Base-by-base conservation (phyloP, 345 rosid species). In the Lepidium africanum region DNA sequence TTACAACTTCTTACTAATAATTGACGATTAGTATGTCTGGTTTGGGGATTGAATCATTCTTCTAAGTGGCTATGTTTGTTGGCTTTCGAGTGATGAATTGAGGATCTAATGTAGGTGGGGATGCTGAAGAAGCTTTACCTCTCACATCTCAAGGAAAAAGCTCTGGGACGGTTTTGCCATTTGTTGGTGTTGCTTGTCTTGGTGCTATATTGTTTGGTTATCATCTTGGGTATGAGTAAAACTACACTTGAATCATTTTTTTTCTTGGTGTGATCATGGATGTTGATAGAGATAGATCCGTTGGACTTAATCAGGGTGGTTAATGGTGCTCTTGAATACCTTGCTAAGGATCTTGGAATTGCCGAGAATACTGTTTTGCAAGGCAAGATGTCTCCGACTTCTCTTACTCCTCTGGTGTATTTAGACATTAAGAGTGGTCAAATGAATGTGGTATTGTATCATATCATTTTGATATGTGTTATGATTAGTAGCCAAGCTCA, bases 141-240 rank as follows among this genome's bases (percentile, higher is more conserved):
- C 40, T 83, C 48, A 81, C 76, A 68, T 82, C 80, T 40, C 78
- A 69, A 45, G 74, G 38, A n/a, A 80, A 78, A 68, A 85, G 89
- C 73, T 77, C 91, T 2, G 97, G 97, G 40, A 80, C 81, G 0
- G 96, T 94, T 64, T 80, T 91, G 63, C 97, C 99, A 3, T 91
- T 78, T 69, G 96, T 94, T 35, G 97, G 87, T 14, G 84, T 94
- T 78, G 96, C 99, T 76, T 91, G 97, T 77, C 84, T 94, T 59
- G 99, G 97, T 70, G 97, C 99, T 77, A 84, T 84, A 49, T 69
- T 88, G 77, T 91, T 94, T 80, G 99, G 99, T 73, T 94, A 94
- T 75, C 99, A 94, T 81, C 86, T 91, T 13, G 97, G 92, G 99
- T 94, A 85, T 65, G 85, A 62, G 2, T 47, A 5, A 7, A 13